A percentile compares a stretch with the other conserved stretches of the same genome.
Conservation (phyloP, 192 early-diverging fungal species). For the Coemansia sp. region DNA sequence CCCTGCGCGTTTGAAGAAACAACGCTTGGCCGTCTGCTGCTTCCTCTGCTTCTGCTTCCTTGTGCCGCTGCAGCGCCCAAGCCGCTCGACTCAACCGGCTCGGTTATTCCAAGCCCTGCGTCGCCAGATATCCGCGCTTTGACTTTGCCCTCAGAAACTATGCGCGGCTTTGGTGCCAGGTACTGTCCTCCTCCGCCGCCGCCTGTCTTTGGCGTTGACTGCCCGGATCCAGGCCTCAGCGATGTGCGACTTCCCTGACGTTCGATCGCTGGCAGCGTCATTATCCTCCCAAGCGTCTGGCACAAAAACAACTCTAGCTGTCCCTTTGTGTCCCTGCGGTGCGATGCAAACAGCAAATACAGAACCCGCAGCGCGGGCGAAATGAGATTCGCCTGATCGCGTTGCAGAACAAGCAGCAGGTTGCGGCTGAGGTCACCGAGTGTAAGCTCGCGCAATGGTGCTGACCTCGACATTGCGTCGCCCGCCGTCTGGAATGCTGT, state of each 20-base stretch:
- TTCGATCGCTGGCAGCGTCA: constrained; percentile 36
- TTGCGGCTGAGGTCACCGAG: constrained; percentile 83
- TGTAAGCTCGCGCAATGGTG: constrained; percentile 66
- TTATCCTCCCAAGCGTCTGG: constrained; percentile 45
- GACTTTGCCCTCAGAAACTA: neutral
- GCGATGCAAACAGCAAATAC: constrained; percentile 53
- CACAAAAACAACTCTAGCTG: constrained; percentile 55
- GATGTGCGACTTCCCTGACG: constrained; percentile 32
- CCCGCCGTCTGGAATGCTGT: constrained; percentile 87
- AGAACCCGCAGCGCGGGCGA: constrained; percentile 53
- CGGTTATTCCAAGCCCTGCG: constrained; percentile 11
- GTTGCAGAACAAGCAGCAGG: constrained; percentile 71
- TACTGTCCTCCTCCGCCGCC: constrained; percentile 5
- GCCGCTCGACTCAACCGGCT: constrained; percentile 1
- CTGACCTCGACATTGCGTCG: constrained; percentile 64
- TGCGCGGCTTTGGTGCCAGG: neutral
- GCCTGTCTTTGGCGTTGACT: constrained; percentile 19
- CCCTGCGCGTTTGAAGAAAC: constrained; percentile 1
- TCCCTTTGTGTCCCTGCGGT: constrained; percentile 36
- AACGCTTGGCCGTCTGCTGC: constrained; percentile 23
- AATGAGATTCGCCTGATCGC: constrained; percentile 35
- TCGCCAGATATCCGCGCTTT: constrained; percentile 15
- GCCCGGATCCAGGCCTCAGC: constrained; percentile 14
- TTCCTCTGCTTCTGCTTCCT: neutral
- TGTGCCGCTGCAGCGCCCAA: constrained; percentile 1